These are phyloP conservation scores for Diaporthe caulivora DNA, from an alignment of 2,329 filamentous ascomycete genomes.

Conservation along the genomic window DNA sequence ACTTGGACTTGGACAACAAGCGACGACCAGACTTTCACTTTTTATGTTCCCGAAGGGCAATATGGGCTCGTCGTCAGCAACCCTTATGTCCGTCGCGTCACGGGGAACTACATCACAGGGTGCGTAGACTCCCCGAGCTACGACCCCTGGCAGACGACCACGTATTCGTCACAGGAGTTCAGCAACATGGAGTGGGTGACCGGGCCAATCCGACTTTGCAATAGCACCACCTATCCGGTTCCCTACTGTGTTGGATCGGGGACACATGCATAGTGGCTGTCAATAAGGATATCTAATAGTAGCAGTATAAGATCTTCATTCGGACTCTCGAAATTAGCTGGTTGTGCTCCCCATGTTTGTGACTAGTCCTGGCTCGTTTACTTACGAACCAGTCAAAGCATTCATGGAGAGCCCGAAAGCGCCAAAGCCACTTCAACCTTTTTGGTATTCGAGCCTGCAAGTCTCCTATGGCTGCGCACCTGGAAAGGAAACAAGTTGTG, in stretches of 20 bases:
- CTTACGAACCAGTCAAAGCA: neutral
- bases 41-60: constrained; percentile 51
- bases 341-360: neutral
- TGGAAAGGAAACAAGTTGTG: too few species aligned
- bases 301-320: neutral
- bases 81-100: constrained; percentile 49
- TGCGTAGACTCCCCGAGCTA: constrained; percentile 48
- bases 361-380: neutral
- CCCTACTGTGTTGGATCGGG: constrained; percentile 53
- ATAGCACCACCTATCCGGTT: constrained; percentile 51
- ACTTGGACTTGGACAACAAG: constrained; percentile 49
- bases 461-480: too few species aligned
- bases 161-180: constrained; percentile 49
- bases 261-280: constrained; percentile 31
- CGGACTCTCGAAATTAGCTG: neutral
- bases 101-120: constrained; percentile 50
- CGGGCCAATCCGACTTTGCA: constrained; percentile 54
- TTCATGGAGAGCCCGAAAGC: neutral
- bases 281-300: neutral
- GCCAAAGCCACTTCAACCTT: neutral
- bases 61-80: constrained; percentile 55
- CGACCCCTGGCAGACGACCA: constrained; percentile 49
- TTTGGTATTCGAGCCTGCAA: neutral
- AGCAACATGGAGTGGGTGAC: constrained; percentile 54
- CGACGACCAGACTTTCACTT: constrained; percentile 48